Percentiles rank a stretch among this genome's conserved stretches.
Evolutionary conservation across 495 filamentous ascomycete genomes (phyloP).

Genomic region (Neurospora cerealis): DNA sequence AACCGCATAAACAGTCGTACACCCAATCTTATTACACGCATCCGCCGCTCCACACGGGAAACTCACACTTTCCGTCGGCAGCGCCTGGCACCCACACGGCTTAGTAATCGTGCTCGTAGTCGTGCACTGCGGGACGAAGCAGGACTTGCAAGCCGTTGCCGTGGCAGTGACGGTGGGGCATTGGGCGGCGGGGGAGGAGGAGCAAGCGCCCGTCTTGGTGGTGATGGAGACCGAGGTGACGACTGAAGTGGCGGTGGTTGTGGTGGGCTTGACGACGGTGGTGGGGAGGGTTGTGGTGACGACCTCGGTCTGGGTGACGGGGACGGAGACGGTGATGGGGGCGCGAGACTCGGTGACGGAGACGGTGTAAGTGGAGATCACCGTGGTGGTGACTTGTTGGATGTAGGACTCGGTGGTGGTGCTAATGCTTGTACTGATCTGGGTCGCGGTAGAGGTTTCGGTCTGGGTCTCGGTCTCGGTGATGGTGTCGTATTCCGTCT

Average conservation of each 20-base stretch:
- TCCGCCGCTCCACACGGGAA: conserved; percentile 16
- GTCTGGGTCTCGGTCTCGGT: conserved; percentile 1
- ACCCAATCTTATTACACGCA: conserved; percentile 20
- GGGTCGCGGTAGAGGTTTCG: background rate
- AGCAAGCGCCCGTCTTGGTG: background rate
- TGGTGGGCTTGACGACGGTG: background rate
- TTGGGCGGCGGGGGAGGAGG: background rate
- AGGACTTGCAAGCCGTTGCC: conserved; percentile 17
- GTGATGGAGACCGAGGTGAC: background rate
- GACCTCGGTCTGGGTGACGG: background rate
- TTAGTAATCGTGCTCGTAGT: conserved; percentile 12
- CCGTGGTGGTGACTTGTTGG: background rate
- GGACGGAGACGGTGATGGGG: background rate
- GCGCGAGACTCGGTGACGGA: background rate
- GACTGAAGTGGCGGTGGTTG: background rate
- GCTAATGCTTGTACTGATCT: background rate
- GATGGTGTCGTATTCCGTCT: conserved; percentile 7
- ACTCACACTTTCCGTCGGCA: conserved; percentile 15
- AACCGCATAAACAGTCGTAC: conserved; percentile 20
- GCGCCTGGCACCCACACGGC: conserved; percentile 15
- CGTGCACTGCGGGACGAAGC: conserved; percentile 21
- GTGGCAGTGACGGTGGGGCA: conserved; percentile 20
- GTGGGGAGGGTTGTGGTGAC: background rate
- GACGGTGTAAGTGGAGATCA: background rate
- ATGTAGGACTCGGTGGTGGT: conserved; percentile 1